phyloP scores from a whole-genome alignment of 2,329 filamentous ascomycete species.

The Nemania diffusa region DNA sequence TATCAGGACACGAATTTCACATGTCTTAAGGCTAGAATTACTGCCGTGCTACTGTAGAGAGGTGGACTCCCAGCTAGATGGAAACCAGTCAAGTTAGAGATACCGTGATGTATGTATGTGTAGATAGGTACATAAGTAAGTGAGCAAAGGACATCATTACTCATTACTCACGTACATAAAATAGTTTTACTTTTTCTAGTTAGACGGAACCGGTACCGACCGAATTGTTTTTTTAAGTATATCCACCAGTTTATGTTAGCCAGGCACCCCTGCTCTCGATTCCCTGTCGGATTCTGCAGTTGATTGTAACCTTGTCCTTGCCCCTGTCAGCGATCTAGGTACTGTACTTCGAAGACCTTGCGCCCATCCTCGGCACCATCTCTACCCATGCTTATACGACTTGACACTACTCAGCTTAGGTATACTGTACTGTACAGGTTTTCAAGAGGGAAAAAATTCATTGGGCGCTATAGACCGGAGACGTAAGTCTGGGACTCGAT shows the following conservation, averaged over 20 bases:
- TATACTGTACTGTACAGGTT: background rate
- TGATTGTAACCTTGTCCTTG: constrained; percentile 8
- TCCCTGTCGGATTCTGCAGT: constrained; percentile 13
- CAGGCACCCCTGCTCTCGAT: background rate
- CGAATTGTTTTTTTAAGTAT: background rate
- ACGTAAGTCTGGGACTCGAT: constrained; percentile 1
- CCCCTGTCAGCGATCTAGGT: constrained; percentile 38
- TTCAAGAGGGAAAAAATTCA: background rate
- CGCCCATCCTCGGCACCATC: constrained; percentile 13
- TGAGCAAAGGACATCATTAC: too few species aligned
- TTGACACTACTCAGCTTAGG: constrained; percentile 4
- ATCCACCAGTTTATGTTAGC: background rate
- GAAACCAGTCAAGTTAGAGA: background rate
- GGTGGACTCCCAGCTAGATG: background rate
- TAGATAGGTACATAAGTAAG: too few species aligned
- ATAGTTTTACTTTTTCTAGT: constrained; percentile 26
- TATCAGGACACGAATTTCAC: background rate
- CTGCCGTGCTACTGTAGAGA: background rate
- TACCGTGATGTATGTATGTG: background rate
- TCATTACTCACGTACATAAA: background rate
- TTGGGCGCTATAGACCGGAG: background rate
- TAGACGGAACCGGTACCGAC: constrained; percentile 20
- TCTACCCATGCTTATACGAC: constrained; percentile 26
- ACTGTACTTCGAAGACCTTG: constrained; percentile 33
- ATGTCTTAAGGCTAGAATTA: background rate